Base-by-base conservation (phyloP, 1,284 basidiomycete genomes). In the Porogramme epimiltina region DNA sequence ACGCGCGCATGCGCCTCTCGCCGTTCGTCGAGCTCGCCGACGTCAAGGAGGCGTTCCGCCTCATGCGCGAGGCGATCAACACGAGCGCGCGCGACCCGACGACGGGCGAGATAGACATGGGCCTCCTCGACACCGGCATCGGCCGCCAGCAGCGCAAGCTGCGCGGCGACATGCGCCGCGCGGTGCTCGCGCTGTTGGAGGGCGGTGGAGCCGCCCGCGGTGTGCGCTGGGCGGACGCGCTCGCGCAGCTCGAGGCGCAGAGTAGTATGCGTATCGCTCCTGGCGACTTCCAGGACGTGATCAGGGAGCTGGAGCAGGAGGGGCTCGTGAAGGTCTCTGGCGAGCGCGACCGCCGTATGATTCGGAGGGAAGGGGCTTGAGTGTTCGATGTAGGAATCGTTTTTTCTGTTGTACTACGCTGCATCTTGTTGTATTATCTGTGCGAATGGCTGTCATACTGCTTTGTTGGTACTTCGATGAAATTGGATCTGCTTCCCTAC, bases 31-130 rank as follows among this genome's bases (percentile, higher is more conserved):
- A 95, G 62, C 75, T 93, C 38, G 73, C 77, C 49, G 97, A 99
- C 66, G 97, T 99, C 20, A 77, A 82, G 56, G 97, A 99, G 72
- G 95, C 96, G 2, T 86, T 83, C 62, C 81, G 96, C 13, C 81
- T 99, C 58, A 98, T 99, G 85, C 85, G 92, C 47, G 92, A 97
- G 68, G 97, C 96, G 11, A 90, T 98, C 70, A 87, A 95, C 65
- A 95, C 95, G 58, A 88, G 85, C 63, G 94, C 94, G 58, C 93
- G 95, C 76, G 96, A 98, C 71, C 95, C 95, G 8, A 79, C 91
- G 28, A 98, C 95, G 1, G 95, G 95, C 49, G 89, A 93, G 75
- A 94, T 98, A 66, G 96, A 99, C 69, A 89, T 99, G 80, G 93
- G 96, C 55, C 73, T 99, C 63, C 84, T 99, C 66, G 96, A 95